Evolutionary conservation across 805 yeast species (phyloP), one percentile per base, ranked within the genome.

Genomic region (Cyberlindnera galapagoensis): DNA sequence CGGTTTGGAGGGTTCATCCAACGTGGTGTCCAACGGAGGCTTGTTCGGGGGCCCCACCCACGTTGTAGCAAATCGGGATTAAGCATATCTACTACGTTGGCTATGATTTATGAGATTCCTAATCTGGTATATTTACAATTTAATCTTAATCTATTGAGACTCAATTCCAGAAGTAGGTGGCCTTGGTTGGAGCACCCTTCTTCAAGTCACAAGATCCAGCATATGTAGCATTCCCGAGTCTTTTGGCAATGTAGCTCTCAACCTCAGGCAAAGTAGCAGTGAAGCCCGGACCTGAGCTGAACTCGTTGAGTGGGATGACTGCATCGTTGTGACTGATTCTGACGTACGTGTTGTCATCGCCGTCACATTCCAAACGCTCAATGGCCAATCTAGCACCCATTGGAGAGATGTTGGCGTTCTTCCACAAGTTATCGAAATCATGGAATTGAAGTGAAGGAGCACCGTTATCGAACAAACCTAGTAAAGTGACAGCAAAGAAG

Each of bases 401-500:
- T 31, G 81, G 82, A 18, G 64, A 63, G 26, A 72, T 51, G 44
- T 74, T 70, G 6, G 65, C 57, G 40, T 57, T 62, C 49, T 61
- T 65, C 60, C 67, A 78, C 9, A 64, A 56, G 37, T 65, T 57
- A 31, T 63, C 62, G 55, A 73, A 72, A 7, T 63, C 63, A 29
- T 65, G 57, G 30, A 55, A 51, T 43, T 62, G 65, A 13, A 53
- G 44, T n/a, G n/a, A n/a, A 5, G 74, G 65, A 38, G 72, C 28
- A 71, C 60, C 29, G 56, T 52, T 41, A 66, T 65, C 58, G 23
- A 54, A 54, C 18, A 81, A 52, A 7, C 85, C 87, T 30, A 82
- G 56, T 2, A 90, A 81, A 19, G 83, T 62, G 44, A 77, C 59
- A 44, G 68, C 75, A 25, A 76, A 61, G 41, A 76, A 63, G 25